Conservation (phyloP, 306 rosid species). For the Prunus salicina region DNA sequence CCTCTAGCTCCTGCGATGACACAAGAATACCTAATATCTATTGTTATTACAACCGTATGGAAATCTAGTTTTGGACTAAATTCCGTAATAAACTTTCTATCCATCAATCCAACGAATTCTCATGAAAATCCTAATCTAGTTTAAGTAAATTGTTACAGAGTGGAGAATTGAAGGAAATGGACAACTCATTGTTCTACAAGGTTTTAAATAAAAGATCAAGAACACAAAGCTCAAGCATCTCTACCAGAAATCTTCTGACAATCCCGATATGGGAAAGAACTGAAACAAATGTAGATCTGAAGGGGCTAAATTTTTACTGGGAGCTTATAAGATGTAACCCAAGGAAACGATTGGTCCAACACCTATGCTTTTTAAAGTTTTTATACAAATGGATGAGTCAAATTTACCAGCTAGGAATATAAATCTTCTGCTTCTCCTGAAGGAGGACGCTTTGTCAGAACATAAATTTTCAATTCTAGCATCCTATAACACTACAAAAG, state of each 20-base stretch:
- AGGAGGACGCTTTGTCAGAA: neutral
- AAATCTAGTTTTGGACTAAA: conserved; percentile 16
- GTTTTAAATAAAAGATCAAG: neutral
- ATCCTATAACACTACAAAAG: conserved; percentile 4
- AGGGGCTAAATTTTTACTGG: conserved; percentile 8
- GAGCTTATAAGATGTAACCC: neutral
- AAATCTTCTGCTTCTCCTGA: conserved; percentile 5
- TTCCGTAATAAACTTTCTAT: conserved; percentile 8
- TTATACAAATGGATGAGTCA: neutral
- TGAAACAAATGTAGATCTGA: neutral
- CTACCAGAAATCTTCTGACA: neutral
- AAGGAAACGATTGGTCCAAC: neutral
- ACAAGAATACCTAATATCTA: conserved; percentile 4
- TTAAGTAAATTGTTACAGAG: neutral
- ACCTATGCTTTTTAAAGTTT: neutral
- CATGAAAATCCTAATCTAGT: neutral
- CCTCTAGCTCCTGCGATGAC: conserved; percentile 18
- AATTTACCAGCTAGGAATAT: conserved; percentile 4
- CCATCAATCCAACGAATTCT: neutral
- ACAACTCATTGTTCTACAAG: neutral
- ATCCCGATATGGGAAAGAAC: neutral
- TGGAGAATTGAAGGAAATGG: neutral
- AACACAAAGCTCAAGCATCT: neutral
- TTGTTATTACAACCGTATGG: neutral
- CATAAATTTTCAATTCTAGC: neutral